These are phyloP conservation scores for Saturnispora zaruensis DNA, from an alignment of 805 yeast genomes.

Conservation along the genomic window DNA sequence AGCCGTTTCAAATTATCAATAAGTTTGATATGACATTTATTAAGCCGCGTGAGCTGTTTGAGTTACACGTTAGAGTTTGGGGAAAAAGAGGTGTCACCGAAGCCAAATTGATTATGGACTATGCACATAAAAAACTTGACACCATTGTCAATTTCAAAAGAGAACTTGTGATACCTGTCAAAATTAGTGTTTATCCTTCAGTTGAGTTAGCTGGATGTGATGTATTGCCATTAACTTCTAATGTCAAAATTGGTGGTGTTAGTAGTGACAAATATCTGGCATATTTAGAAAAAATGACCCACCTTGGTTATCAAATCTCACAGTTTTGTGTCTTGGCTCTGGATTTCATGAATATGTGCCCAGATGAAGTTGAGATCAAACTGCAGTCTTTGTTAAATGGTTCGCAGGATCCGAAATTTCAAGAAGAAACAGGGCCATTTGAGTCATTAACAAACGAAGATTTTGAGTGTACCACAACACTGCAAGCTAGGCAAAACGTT, in stretches of 20 bases:
- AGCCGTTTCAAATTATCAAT: slow-evolving; percentile 47
- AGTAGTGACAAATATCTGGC: slow-evolving; percentile 24
- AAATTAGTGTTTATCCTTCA: slow-evolving; percentile 62
- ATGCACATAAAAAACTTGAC: slow-evolving; percentile 35
- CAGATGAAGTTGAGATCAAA: slow-evolving; percentile 34
- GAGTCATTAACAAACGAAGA: slow-evolving; percentile 13
- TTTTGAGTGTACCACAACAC: slow-evolving; percentile 13
- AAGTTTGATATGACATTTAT: slow-evolving; percentile 35
- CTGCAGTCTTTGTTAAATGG: slow-evolving; percentile 21
- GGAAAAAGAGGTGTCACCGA: slow-evolving; percentile 71
- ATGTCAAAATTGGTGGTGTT: slow-evolving; percentile 22
- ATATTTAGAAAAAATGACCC: slow-evolving; percentile 27
- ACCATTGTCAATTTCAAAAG: slow-evolving; percentile 34
- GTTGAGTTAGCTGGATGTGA: slow-evolving; percentile 72
- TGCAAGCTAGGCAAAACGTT: slow-evolving; percentile 24
- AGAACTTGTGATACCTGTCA: slow-evolving; percentile 57
- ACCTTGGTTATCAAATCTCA: slow-evolving; percentile 29
- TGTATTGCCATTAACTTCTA: slow-evolving; percentile 46
- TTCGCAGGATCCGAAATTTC: slow-evolving; percentile 18
- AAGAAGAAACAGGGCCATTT: slow-evolving; percentile 18
- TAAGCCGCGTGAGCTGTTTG: slow-evolving; percentile 31
- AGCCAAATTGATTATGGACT: slow-evolving; percentile 58
- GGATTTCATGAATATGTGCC: slow-evolving; percentile 80
- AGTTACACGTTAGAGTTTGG: slow-evolving; percentile 46
- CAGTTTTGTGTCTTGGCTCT: slow-evolving; percentile 58